phyloP scores from a whole-genome alignment of 2,329 filamentous ascomycete genomes.

The Dactylonectria estremocensis region DNA sequence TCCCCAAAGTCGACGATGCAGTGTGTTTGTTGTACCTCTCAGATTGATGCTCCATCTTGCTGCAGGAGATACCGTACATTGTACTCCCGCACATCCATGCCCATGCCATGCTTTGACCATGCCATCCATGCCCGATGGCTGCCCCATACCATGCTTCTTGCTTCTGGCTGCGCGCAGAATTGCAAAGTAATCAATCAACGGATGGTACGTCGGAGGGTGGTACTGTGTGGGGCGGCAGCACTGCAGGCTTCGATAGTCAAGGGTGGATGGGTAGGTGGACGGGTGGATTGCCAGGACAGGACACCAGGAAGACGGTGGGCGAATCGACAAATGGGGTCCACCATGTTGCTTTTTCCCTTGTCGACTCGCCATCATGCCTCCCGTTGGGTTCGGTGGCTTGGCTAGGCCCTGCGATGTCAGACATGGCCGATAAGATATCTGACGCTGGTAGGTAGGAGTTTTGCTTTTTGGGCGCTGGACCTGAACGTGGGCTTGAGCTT shows the following conservation, averaged over 20 bases:
- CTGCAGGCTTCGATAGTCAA: conserved; percentile 6
- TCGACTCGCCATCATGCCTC: conserved; percentile 39
- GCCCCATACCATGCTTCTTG: conserved; percentile 15
- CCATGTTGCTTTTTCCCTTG: conserved; percentile 33
- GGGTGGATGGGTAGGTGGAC: conserved; percentile 29
- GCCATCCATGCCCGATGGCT: conserved; percentile 23
- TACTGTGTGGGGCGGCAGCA: conserved; percentile 8
- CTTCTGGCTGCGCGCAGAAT: conserved; percentile 15
- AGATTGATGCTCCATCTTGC: conserved; percentile 13
- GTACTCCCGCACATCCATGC: conserved; percentile 15
- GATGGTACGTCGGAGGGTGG: background rate
- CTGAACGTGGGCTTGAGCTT: conserved; percentile 8
- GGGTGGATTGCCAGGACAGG: conserved; percentile 25
- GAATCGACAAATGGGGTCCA: conserved; percentile 18
- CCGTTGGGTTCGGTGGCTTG: conserved; percentile 44
- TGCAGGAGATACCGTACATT: conserved; percentile 13
- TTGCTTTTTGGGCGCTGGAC: conserved; percentile 30
- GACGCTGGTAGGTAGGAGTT: conserved; percentile 33
- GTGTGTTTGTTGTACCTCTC: background rate
- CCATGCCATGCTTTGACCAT: conserved; percentile 8
- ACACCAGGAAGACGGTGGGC: conserved; percentile 29
- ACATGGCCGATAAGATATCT: conserved; percentile 43
- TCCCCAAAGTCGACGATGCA: background rate
- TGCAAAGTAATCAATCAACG: conserved; percentile 15
- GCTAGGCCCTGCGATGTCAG: conserved; percentile 34